A percentile compares a stretch with the other conserved stretches of the same genome.
phyloP scores from a whole-genome alignment of 2,329 filamentous ascomycete genomes.

The Talaromyces sp. region DNA sequence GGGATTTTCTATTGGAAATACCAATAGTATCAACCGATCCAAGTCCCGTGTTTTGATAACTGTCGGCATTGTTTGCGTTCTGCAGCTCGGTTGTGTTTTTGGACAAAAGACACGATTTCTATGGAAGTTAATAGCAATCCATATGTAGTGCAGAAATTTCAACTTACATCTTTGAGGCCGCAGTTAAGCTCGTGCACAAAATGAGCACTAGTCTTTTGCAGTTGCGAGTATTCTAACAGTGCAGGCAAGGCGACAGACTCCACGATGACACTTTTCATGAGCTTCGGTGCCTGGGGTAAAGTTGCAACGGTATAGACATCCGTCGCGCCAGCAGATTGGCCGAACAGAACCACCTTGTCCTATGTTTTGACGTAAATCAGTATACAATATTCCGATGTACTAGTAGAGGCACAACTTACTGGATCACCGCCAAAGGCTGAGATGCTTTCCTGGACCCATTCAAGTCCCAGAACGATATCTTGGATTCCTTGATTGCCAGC shows the following conservation, averaged over 20 bases:
- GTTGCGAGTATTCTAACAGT: constrained; percentile 8
- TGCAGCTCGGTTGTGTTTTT: constrained; percentile 12
- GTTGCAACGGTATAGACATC: constrained; percentile 15
- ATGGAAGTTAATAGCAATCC: not conserved
- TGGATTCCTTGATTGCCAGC: constrained; percentile 25
- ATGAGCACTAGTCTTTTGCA: constrained; percentile 11
- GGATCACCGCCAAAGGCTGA: constrained; percentile 34
- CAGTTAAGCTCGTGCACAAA: constrained; percentile 5
- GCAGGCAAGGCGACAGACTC: constrained; percentile 22
- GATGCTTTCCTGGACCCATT: constrained; percentile 33
- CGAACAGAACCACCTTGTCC: constrained; percentile 29
- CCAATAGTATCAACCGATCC: not conserved
- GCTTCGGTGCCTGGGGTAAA: constrained; percentile 18
- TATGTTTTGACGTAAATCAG: not conserved
- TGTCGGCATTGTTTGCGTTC: constrained; percentile 9
- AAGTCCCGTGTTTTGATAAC: not conserved
- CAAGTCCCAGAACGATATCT: constrained; percentile 21
- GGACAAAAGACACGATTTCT: constrained; percentile 26
- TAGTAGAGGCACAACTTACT: constrained; percentile 5
- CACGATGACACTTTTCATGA: constrained; percentile 22
- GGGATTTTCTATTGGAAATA: not conserved
- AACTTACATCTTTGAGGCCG: constrained; percentile 2
- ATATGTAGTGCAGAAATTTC: too few species aligned
- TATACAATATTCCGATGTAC: too few species aligned
- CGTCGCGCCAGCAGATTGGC: constrained; percentile 31